Conservation (phyloP, 441 rosid genomes). For the Macaranga tanarius region DNA sequence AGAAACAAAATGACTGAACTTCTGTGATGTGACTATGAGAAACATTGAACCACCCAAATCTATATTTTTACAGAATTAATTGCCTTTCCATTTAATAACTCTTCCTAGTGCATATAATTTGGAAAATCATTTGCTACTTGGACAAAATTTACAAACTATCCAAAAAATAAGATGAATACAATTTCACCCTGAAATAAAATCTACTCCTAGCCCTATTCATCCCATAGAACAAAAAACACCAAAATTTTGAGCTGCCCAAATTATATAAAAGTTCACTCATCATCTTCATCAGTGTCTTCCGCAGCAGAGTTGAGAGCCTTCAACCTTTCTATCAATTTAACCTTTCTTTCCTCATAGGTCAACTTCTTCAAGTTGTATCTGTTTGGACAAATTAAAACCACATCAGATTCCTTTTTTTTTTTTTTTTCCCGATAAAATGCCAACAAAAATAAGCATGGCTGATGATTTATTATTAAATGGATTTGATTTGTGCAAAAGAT, state of each 20-base stretch:
- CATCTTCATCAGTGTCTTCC: constrained; percentile 47
- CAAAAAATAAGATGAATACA: not conserved
- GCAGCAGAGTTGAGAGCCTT: constrained; percentile 63
- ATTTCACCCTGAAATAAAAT: not conserved
- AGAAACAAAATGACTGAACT: no score
- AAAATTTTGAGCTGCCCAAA: not conserved
- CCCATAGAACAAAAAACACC: not conserved
- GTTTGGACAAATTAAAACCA: constrained; percentile 10
- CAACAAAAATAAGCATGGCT: no score
- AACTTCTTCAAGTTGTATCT: constrained; percentile 66
- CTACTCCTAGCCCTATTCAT: not conserved
- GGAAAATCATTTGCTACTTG: not conserved
- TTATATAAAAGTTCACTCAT: not conserved
- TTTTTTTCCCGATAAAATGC: not conserved
- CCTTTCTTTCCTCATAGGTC: constrained; percentile 72
- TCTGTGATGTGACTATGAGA: no score
- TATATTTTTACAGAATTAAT: no score
- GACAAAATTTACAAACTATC: not conserved
- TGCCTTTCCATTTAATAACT: no score
- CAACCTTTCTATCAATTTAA: constrained; percentile 61
- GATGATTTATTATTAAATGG: no score
- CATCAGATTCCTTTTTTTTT: not conserved
- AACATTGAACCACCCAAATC: no score
- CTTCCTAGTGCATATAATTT: no score
- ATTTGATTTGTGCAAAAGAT: not conserved